Percentiles rank a stretch among this genome's conserved stretches.
These are phyloP conservation scores for Phytophthora cryptogea DNA, from an alignment of 352 stramenopile genomes.

Conservation along the genomic window DNA sequence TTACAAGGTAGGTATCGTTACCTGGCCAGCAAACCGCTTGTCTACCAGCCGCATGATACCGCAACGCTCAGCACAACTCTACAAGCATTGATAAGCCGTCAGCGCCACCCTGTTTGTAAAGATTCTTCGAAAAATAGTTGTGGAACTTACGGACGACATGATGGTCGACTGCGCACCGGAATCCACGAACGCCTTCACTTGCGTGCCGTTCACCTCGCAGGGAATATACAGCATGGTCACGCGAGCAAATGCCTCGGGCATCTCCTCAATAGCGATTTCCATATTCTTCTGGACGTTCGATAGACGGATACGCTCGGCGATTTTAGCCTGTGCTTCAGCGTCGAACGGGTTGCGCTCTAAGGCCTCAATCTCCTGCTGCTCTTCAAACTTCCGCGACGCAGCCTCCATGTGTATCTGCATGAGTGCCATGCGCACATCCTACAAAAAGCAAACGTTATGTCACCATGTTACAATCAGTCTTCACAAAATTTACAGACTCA, in stretches of 20 bases:
- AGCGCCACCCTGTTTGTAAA: background rate
- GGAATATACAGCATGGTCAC: constrained; percentile 92
- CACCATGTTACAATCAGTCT: background rate
- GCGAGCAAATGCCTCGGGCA: constrained; percentile 84
- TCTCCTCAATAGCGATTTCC: constrained; percentile 90
- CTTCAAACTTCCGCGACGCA: constrained; percentile 76
- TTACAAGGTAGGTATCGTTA: constrained; percentile 20
- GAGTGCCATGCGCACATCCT: constrained; percentile 85
- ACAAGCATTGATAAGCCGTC: constrained; percentile 2
- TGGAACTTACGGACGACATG: constrained; percentile 82
- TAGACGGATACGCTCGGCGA: constrained; percentile 83
- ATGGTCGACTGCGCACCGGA: constrained; percentile 91
- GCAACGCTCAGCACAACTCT: constrained; percentile 90
- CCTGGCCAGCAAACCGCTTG: constrained; percentile 88
- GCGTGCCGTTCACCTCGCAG: constrained; percentile 79
- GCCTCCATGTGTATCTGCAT: constrained; percentile 88
- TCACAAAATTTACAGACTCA: background rate
- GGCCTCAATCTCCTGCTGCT: constrained; percentile 71
- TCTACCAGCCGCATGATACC: constrained; percentile 91
- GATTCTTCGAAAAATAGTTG: background rate
- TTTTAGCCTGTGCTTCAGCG: constrained; percentile 72
- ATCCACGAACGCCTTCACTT: constrained; percentile 92
- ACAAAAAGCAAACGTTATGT: constrained; percentile 1
- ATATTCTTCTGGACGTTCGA: constrained; percentile 90
- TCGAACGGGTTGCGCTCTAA: constrained; percentile 84